These are phyloP conservation scores for Amanita pseudoporphyria DNA, from an alignment of 768 basidiomycete species.

Conservation along the genomic window DNA sequence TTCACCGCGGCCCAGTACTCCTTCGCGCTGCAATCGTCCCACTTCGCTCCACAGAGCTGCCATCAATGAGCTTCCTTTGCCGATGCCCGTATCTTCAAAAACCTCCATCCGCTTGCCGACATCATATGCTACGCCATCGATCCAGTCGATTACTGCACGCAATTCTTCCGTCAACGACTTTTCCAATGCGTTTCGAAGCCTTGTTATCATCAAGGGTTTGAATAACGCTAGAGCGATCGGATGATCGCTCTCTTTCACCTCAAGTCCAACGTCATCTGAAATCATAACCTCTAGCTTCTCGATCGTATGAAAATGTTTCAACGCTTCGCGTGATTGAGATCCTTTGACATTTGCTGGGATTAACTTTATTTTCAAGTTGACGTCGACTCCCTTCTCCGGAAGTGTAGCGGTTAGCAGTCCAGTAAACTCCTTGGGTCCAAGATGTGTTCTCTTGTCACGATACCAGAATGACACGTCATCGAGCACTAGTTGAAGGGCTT, in stretches of 20 bases:
- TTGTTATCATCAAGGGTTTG: slow-evolving; percentile 46
- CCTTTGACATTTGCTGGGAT: slow-evolving; percentile 44
- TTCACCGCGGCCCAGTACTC: slow-evolving; percentile 22
- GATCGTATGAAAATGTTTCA: slow-evolving; percentile 45
- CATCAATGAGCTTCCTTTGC: slow-evolving; percentile 36
- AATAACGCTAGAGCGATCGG: slow-evolving; percentile 51
- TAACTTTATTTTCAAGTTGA: slow-evolving; percentile 57
- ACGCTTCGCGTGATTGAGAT: slow-evolving; percentile 26
- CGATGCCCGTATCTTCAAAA: slow-evolving; percentile 54
- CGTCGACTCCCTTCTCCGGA: slow-evolving; percentile 56
- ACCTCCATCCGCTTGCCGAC: slow-evolving; percentile 46
- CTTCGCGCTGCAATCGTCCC: slow-evolving; percentile 40
- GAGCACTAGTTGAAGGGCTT: slow-evolving; percentile 55
- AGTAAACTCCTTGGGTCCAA: slow-evolving; percentile 48
- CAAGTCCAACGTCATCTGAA: slow-evolving; percentile 43
- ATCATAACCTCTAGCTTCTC: slow-evolving; percentile 48
- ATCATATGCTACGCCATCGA: slow-evolving; percentile 53
- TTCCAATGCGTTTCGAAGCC: slow-evolving; percentile 53
- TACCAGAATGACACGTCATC: slow-evolving; percentile 69
- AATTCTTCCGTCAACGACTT: slow-evolving; percentile 48
- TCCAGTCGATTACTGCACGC: slow-evolving; percentile 36
- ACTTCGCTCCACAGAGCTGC: slow-evolving; percentile 65
- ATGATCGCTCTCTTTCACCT: slow-evolving; percentile 55
- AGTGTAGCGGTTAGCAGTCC: slow-evolving; percentile 55
- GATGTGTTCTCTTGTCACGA: slow-evolving; percentile 43